Conservation (phyloP, 1,284 basidiomycete genomes). For the Malassezia arunalokei region DNA sequence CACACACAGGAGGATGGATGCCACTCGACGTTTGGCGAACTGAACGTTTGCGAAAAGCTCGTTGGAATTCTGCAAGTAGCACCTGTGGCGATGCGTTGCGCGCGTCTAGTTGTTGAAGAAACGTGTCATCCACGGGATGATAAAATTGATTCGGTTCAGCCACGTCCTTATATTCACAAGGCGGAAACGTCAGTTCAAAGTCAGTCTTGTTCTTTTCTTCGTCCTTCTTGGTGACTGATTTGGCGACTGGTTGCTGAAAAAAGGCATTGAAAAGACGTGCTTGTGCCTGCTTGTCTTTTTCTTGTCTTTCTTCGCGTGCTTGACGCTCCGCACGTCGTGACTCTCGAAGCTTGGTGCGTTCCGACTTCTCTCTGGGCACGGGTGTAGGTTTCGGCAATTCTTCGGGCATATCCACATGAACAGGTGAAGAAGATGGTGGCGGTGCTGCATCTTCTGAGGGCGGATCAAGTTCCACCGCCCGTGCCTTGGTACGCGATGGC, state of each 20-base stretch:
- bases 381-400: neutral
- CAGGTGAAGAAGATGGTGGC: neutral
- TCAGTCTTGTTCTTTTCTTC: slow-evolving; percentile 17
- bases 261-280: slow-evolving; percentile 48
- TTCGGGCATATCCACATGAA: neutral
- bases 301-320: slow-evolving; percentile 42
- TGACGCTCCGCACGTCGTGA: slow-evolving; percentile 18
- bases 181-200: slow-evolving; percentile 38
- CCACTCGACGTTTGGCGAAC: neutral
- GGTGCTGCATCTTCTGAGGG: neutral
- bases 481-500: slow-evolving; percentile 13
- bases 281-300: slow-evolving; percentile 33
- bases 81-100: neutral
- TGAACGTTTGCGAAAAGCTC: neutral
- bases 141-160: slow-evolving; percentile 36
- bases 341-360: slow-evolving; percentile 24
- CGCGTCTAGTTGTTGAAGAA: neutral
- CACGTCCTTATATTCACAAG: slow-evolving; percentile 37
- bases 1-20: slow-evolving; percentile 28
- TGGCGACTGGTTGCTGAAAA: slow-evolving; percentile 25
- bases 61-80: slow-evolving; percentile 24
- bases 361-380: slow-evolving; percentile 21
- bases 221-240: slow-evolving; percentile 6
- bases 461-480: slow-evolving; percentile 12
- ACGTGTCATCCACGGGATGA: neutral